Evolutionary conservation across 371 early-diverging fungal genomes (phyloP), one percentile per base, ranked within the genome.

Genomic region (Lichtheimia corymbifera): DNA sequence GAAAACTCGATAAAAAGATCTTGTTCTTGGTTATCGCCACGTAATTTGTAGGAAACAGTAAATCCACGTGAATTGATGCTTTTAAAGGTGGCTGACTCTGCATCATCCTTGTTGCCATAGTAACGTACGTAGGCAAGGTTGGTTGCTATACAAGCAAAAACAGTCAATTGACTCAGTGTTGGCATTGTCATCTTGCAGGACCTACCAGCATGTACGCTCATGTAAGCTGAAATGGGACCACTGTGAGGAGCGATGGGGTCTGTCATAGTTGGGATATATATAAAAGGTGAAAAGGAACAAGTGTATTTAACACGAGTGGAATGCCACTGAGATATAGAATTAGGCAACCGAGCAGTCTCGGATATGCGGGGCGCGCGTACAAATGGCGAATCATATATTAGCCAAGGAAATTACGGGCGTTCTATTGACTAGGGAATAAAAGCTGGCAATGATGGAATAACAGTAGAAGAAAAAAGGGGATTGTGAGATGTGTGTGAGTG

Each of bases 101-200:
- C 80, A n/a, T 70, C 55, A 50, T 71, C 69, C 49, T 65, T 56
- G 22, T 64, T 57, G 11, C 64, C 75, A 55, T 68, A 80, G 41
- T 80, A 71, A 13, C 73, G 63, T 4, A 75, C 80, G 56, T 77
- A 80, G 4, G 80, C 80, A 6, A 77, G 60, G 51, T 80, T 79
- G 53, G 74, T 70, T 17, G 70, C 80, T 80, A 18, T 12, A 14
- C 24, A 45, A 56, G 40, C 54, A 52, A 44, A 62, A 35, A 43
- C 4, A 55, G 9, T 35, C 27, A 11, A 59, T 18, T 6, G 22
- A 50, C 4, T 28, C 45, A 28, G 47, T 42, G 47, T 14, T 15
- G 17, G 12, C 24, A 57, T 15, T 13, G n/a, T 55, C 13, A 24
- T 25, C 28, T 5, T 25, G 18, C 14, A 44, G 24, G 3, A 15